Conservation (phyloP, 108 stramenopile species). For the Ochromonas danica region DNA sequence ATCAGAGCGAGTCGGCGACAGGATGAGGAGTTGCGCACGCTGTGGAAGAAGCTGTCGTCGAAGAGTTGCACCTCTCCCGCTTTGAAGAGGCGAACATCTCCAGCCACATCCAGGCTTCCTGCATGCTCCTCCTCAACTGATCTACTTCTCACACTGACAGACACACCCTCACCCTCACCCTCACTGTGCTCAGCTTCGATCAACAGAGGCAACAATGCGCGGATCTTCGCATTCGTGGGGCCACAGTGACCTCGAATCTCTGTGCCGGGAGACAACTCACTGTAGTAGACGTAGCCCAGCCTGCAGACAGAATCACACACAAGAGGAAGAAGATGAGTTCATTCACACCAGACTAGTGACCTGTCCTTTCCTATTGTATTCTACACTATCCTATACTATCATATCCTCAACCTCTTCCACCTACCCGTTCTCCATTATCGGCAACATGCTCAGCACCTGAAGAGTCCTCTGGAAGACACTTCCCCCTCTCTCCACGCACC, state of each 20-base stretch:
- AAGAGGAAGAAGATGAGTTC: slow-evolving; percentile 15
- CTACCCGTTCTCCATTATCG: slow-evolving; percentile 15
- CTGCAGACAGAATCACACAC: slow-evolving; percentile 14
- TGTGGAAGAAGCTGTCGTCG: too few relatives aligned
- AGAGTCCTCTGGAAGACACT: slow-evolving; percentile 14
- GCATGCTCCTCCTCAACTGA: slow-evolving; percentile 13
- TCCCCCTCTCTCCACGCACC: too few relatives aligned
- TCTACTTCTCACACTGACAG: slow-evolving; percentile 4
- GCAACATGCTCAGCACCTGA: slow-evolving; percentile 13
- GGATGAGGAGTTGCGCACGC: too few relatives aligned
- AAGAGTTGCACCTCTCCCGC: slow-evolving; percentile 13
- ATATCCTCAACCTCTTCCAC: background rate
- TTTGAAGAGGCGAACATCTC: slow-evolving; percentile 15
- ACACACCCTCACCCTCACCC: slow-evolving; percentile 12
- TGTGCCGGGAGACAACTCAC: slow-evolving; percentile 13
- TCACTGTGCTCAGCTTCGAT: slow-evolving; percentile 14
- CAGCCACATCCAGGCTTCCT: slow-evolving; percentile 13
- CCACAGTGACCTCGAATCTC: slow-evolving; percentile 13
- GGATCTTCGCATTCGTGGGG: slow-evolving; percentile 13
- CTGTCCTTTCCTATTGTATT: slow-evolving; percentile 6
- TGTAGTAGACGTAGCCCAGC: slow-evolving; percentile 13
- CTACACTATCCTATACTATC: background rate
- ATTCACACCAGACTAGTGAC: slow-evolving; percentile 1
- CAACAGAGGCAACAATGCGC: slow-evolving; percentile 9
- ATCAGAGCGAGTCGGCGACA: too few relatives aligned